Base-by-base conservation (phyloP, 768 basidiomycete genomes). In the Psilocybe cubensis region DNA sequence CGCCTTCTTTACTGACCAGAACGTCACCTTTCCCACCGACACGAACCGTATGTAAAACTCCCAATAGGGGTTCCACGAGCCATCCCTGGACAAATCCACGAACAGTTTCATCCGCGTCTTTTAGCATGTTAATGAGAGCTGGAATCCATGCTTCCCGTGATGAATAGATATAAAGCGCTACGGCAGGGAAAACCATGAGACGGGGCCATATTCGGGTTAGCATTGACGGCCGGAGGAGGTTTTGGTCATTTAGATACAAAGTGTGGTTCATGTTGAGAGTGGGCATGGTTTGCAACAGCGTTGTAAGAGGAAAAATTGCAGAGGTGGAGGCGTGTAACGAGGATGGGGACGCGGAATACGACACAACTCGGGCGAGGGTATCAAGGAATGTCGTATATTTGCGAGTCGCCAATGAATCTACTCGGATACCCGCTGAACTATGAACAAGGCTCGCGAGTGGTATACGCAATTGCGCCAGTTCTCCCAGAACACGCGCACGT, bases 51-150 rank as follows among this genome's bases (percentile, higher is more conserved):
- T 86, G 85, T 4, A 92, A 69, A 10, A 98, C 87, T 7, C 86
- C 92, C 46, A 79, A 80, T n/a, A 96, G 66, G 3, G 96, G 96
- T 53, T 94, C 91, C 46, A 96, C 72, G 10, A 98, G 77, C 91
- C 94, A 98, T 46, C 87, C 89, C 18, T 80, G 76, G 59, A 94
- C 74, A 68, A 98, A 96, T 0, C 87, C 88, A 21, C 76, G 75
- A 6, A 83, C 64, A 0, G 94, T 95, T 64, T 89, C 85, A 31
- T 78, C 68, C 0, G 85, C 80, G 59, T 92, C 88, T n/a, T 59
- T 57, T 3, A 80, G 79, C 49, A 90, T 74, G 41, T 85, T 80
- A 6, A 73, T 54, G 48, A 95, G 64, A 29, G 82, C 83, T 9
- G 66, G 63, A 9, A 68, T 60, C 53, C 63, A 63, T 24, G 60